phyloP scores from a whole-genome alignment of 805 yeast genomes.

The Suhomyces canberraensis region DNA sequence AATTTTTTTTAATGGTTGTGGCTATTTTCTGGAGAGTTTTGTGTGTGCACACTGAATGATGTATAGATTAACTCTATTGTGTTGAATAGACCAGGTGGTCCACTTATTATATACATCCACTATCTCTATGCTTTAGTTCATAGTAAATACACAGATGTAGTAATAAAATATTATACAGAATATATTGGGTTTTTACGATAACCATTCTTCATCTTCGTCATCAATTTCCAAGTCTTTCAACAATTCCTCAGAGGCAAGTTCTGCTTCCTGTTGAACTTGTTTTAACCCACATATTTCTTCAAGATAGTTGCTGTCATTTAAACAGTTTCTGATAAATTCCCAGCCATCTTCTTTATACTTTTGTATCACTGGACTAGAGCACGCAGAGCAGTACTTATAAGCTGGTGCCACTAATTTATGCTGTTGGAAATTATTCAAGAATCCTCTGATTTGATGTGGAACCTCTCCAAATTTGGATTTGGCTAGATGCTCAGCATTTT shows the following conservation, averaged over 20 bases:
- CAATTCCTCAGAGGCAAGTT: slow-evolving; percentile 38
- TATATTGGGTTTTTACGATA: slow-evolving; percentile 4
- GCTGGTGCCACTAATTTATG: slow-evolving; percentile 67
- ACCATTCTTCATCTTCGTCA: slow-evolving; percentile 33
- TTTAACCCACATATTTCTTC: slow-evolving; percentile 80
- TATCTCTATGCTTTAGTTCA: too few relatives aligned
- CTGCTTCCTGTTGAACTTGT: slow-evolving; percentile 69
- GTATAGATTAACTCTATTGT: too few relatives aligned
- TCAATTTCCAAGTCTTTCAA: slow-evolving; percentile 30
- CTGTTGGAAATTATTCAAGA: slow-evolving; percentile 61
- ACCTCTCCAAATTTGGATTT: slow-evolving; percentile 55
- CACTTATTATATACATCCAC: too few relatives aligned
- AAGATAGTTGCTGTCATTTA: slow-evolving; percentile 62
- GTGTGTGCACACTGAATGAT: too few relatives aligned
- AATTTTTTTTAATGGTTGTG: too few relatives aligned
- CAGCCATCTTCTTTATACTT: slow-evolving; percentile 59
- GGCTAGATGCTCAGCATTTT: slow-evolving; percentile 42
- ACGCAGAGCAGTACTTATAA: slow-evolving; percentile 81
- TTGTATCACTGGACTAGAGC: slow-evolving; percentile 60
- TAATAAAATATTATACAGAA: too few relatives aligned
- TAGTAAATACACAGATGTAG: too few relatives aligned
- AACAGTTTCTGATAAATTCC: slow-evolving; percentile 74
- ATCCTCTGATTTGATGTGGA: slow-evolving; percentile 93
- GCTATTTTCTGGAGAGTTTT: too few relatives aligned
- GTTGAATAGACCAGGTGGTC: too few relatives aligned